Conservation (phyloP, 805 yeast species). For the Pichia kluyveri region DNA sequence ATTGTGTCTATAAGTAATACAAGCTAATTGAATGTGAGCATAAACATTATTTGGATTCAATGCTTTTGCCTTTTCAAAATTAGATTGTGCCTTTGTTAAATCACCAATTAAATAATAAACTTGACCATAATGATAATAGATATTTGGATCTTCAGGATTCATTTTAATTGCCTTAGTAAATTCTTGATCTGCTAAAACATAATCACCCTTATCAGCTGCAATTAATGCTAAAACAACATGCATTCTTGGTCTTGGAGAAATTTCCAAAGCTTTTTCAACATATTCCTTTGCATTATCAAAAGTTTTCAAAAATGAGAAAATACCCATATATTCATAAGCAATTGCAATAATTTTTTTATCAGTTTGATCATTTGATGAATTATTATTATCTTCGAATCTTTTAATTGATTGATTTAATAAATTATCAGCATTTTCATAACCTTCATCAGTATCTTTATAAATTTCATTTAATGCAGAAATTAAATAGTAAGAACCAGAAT, state of each 20-base stretch:
- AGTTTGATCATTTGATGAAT: slow-evolving; percentile 18
- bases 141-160: slow-evolving; percentile 68
- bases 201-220: slow-evolving; percentile 68
- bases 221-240: slow-evolving; percentile 76
- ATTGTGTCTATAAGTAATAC: slow-evolving; percentile 78
- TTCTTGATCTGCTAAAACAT: slow-evolving; percentile 50
- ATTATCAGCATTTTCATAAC: slow-evolving; percentile 54
- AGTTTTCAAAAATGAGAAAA: slow-evolving; percentile 73
- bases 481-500: slow-evolving; percentile 56
- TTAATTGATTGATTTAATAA: slow-evolving; percentile 51
- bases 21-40: slow-evolving; percentile 87
- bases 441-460: slow-evolving; percentile 40
- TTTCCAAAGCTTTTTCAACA: slow-evolving; percentile 54
- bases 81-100: slow-evolving; percentile 57
- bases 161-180: slow-evolving; percentile 63
- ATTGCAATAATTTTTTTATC: slow-evolving; percentile 41
- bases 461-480: slow-evolving; percentile 52
- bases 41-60: slow-evolving; percentile 69
- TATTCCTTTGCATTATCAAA: slow-evolving; percentile 53
- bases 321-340: slow-evolving; percentile 78
- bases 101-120: slow-evolving; percentile 74
- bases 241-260: slow-evolving; percentile 72
- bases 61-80: slow-evolving; percentile 69
- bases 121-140: slow-evolving; percentile 93
- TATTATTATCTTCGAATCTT: slow-evolving; percentile 18